phyloP scores from a whole-genome alignment of 345 rosid species.

The Aquilaria malaccensis region DNA sequence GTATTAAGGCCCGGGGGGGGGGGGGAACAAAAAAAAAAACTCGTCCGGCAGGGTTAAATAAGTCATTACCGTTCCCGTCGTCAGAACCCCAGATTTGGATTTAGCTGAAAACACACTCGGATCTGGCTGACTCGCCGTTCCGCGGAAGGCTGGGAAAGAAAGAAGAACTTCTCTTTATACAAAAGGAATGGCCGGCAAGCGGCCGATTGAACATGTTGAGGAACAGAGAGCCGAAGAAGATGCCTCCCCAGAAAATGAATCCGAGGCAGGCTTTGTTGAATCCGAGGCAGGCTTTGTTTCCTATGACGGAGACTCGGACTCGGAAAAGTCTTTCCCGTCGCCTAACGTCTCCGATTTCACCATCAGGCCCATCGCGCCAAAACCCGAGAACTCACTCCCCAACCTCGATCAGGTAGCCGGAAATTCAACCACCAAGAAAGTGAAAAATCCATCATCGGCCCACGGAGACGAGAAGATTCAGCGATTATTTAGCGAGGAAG shows the following conservation, averaged over 20 bases:
- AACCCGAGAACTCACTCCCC: slow-evolving; percentile 10
- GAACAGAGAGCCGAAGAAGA: neutral
- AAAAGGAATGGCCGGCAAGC: slow-evolving; percentile 27
- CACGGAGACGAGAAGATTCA: slow-evolving; percentile 16
- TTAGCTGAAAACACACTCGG: too few species aligned
- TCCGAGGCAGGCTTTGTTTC: neutral
- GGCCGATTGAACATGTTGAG: slow-evolving; percentile 11
- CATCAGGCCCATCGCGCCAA: slow-evolving; percentile 18
- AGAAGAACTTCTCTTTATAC: neutral
- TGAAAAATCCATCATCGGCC: neutral
- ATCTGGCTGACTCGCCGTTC: neutral
- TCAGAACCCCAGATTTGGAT: too few species aligned
- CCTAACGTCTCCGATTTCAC: slow-evolving; percentile 20
- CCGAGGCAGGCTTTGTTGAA: neutral
- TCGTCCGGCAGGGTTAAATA: too few species aligned
- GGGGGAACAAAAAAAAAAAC: too few species aligned
- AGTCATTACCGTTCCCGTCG: too few species aligned
- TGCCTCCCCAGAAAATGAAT: slow-evolving; percentile 11
- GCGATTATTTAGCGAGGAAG: slow-evolving; percentile 35
- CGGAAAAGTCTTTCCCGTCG: slow-evolving; percentile 21
- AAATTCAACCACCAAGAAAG: slow-evolving; percentile 1
- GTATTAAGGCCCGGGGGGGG: too few species aligned
- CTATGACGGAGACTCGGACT: slow-evolving; percentile 29
- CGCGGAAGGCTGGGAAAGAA: too few species aligned
- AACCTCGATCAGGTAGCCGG: slow-evolving; percentile 5